phyloP scores from a whole-genome alignment of 2,329 filamentous ascomycete species.

The Elsinoe australis region DNA sequence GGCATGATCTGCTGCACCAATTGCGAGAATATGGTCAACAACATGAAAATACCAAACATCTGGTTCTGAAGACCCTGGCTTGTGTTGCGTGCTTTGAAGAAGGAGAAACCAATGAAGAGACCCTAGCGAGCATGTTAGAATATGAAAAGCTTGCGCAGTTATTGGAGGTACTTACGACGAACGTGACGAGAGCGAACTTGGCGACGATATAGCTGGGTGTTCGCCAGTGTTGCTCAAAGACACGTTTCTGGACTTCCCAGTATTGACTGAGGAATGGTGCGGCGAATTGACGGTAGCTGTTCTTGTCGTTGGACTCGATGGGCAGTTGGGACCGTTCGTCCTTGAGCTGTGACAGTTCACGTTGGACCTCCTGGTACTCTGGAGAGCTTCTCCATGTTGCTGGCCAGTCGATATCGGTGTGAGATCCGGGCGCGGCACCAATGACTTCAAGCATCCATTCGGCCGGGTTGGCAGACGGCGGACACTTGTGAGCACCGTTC shows the following conservation, averaged over 20 bases:
- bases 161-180: slow-evolving; percentile 34
- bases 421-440: slow-evolving; percentile 44
- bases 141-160: not conserved
- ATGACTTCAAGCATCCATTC: slow-evolving; percentile 66
- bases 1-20: slow-evolving; percentile 74
- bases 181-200: slow-evolving; percentile 61
- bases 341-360: slow-evolving; percentile 41
- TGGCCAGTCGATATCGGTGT: slow-evolving; percentile 46
- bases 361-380: slow-evolving; percentile 39
- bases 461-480: slow-evolving; percentile 64
- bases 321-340: slow-evolving; percentile 32
- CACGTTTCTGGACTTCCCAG: slow-evolving; percentile 58
- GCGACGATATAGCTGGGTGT: slow-evolving; percentile 84
- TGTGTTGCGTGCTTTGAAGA: slow-evolving; percentile 63
- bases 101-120: slow-evolving; percentile 72
- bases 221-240: slow-evolving; percentile 90
- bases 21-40: slow-evolving; percentile 71
- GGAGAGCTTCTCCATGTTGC: slow-evolving; percentile 42
- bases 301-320: slow-evolving; percentile 40
- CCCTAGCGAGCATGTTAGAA: slow-evolving; percentile 30
- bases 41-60: slow-evolving; percentile 79
- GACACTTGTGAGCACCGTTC: slow-evolving; percentile 59
- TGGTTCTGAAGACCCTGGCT: slow-evolving; percentile 78
- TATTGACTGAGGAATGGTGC: slow-evolving; percentile 65
- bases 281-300: slow-evolving; percentile 68